Evolutionary conservation across 345 rosid species (phyloP), one percentile per base, ranked within the genome.

Genomic region (Trapa incisa): DNA sequence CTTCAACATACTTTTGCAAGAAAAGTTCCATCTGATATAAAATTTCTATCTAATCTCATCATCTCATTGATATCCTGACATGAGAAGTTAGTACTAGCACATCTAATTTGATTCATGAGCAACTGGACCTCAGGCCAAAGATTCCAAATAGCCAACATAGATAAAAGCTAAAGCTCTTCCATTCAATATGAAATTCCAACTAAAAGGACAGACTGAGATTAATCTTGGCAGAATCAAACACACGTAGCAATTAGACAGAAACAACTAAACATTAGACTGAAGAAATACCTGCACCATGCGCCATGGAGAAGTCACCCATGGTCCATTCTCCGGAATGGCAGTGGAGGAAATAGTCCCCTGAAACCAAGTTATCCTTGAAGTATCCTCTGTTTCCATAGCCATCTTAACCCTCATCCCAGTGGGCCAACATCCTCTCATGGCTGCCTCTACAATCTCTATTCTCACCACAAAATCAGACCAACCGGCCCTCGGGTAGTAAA

Each of bases 281-380:
- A 6, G 37, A n/a, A 6, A 50, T 76, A 91, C 99, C 92, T 83
- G 84, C 78, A 94, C 91, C 82, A 80, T 86, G n/a, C 89, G 89
- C 99, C 99, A 93, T 6, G 89, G 89, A 72, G 98, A 92, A 65
- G 86, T 82, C 36, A 73, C 80, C 96, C 93, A 89, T 4, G 75
- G 78, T 47, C 91, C 85, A 36, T 74, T 66, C 60, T 80, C 85
- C 0, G 83, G 79, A 41, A 70, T 63, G 9, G 66, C 70, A 54
- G 83, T 77, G 38, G 83, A 79, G 16, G 78, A 64, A 6, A 94
- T 72, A 0, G 82, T 81, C 35, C 97, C 99, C 68, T 87, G 97
- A 75, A 82, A 83, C 89, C 91, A 90, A 0, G 92, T 82, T 68
- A 82, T 78, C 73, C 94, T 65, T 0, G 97, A 87, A 0, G 85